A percentile compares a stretch with the other conserved stretches of the same genome.
These are phyloP conservation scores for Microcyclospora tardicrescens DNA, from an alignment of 2,329 filamentous ascomycete genomes.

Conservation along the genomic window DNA sequence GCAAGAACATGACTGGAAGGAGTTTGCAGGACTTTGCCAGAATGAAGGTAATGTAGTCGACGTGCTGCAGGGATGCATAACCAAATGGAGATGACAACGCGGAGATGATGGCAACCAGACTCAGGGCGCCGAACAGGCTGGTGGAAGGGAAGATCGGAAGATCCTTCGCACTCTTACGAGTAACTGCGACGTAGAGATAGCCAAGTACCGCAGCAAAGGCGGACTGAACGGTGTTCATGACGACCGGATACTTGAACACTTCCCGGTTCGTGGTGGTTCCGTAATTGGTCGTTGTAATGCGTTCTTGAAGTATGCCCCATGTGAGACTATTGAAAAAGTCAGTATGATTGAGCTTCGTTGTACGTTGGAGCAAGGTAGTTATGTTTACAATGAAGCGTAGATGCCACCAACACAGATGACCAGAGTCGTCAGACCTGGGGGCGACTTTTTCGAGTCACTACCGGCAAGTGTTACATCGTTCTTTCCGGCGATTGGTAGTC, in stretches of 20 bases:
- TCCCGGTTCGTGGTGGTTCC: conserved; percentile 48
- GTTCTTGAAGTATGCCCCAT: conserved; percentile 94
- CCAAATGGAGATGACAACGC: conserved; percentile 91
- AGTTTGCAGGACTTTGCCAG: conserved; percentile 97
- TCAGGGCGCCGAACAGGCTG: conserved; percentile 61
- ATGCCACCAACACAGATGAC: conserved; percentile 85
- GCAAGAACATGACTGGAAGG: conserved; percentile 94
- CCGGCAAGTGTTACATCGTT: conserved; percentile 12
- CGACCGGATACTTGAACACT: conserved; percentile 84
- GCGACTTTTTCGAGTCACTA: too few species aligned
- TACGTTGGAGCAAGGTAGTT: conserved; percentile 17
- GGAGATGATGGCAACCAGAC: conserved; percentile 75
- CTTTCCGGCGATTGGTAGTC: conserved; percentile 12
- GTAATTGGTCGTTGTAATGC: conserved; percentile 87
- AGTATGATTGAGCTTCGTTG: neutral
- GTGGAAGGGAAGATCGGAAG: conserved; percentile 62
- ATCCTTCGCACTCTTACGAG: conserved; percentile 31
- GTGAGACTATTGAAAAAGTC: conserved; percentile 48
- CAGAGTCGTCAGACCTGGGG: conserved; percentile 29
- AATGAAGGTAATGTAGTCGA: conserved; percentile 97
- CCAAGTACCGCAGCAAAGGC: conserved; percentile 74
- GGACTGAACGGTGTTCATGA: conserved; percentile 93
- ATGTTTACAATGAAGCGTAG: conserved; percentile 74
- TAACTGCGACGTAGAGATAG: conserved; percentile 61
- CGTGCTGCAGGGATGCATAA: conserved; percentile 80